phyloP scores from a whole-genome alignment of 2,329 filamentous ascomycete species.

The Pseudogymnoascus sp. region DNA sequence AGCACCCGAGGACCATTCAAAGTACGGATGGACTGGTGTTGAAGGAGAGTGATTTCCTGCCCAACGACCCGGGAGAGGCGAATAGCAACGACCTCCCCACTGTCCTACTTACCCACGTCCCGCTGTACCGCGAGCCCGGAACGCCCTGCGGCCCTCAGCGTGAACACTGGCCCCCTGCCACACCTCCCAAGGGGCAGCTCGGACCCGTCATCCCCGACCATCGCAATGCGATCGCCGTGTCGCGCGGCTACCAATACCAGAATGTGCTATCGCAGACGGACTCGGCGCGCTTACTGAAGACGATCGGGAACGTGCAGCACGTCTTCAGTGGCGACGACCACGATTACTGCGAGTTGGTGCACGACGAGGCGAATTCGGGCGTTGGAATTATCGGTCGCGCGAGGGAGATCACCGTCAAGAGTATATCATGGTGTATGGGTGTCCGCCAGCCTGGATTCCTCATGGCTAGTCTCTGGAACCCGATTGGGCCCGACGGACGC shows the following conservation, averaged over 20 bases:
- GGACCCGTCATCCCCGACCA: slow-evolving; percentile 53
- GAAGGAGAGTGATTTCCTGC: slow-evolving; percentile 32
- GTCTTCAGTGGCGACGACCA: slow-evolving; percentile 96
- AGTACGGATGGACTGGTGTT: slow-evolving; percentile 37
- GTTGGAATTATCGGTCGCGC: slow-evolving; percentile 45
- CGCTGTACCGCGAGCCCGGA: slow-evolving; percentile 71
- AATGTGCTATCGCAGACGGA: slow-evolving; percentile 78
- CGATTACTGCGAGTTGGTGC: slow-evolving; percentile 89
- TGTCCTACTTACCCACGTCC: slow-evolving; percentile 84
- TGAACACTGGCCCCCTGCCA: slow-evolving; percentile 72
- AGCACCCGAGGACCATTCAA: slow-evolving; percentile 53
- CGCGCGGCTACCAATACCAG: slow-evolving; percentile 87
- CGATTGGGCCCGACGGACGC: slow-evolving; percentile 57
- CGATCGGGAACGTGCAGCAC: slow-evolving; percentile 72
- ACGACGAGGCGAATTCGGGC: slow-evolving; percentile 54
- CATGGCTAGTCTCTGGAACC: slow-evolving; percentile 88
- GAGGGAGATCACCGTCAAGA: slow-evolving; percentile 88
- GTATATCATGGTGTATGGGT: slow-evolving; percentile 93
- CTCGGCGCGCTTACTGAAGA: slow-evolving; percentile 67
- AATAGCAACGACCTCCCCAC: slow-evolving; percentile 66
- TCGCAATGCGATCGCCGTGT: slow-evolving; percentile 70
- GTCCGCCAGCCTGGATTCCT: slow-evolving; percentile 81
- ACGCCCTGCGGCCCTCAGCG: slow-evolving; percentile 83
- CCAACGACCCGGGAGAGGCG: slow-evolving; percentile 37
- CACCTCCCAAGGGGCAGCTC: slow-evolving; percentile 51